phyloP scores from a whole-genome alignment of 2,329 filamentous ascomycete species.

The Fusarium paranaense region DNA sequence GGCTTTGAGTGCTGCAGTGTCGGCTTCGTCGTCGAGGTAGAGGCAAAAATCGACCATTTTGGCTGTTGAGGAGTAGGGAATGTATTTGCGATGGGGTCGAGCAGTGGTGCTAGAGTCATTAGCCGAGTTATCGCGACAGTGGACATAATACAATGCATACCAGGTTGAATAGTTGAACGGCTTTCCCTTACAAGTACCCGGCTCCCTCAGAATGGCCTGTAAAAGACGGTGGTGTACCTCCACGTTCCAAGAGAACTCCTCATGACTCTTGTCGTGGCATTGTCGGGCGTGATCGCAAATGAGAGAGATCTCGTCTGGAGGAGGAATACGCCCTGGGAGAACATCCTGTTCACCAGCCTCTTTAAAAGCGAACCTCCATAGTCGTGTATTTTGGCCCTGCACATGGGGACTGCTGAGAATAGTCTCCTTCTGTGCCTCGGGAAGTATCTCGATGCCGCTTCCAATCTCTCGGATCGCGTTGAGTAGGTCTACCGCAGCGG shows the following conservation, averaged over 20 bases:
- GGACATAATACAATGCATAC: neutral
- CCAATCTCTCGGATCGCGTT: slow-evolving; percentile 18
- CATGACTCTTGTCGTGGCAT: slow-evolving; percentile 22
- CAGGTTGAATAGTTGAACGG: slow-evolving; percentile 19
- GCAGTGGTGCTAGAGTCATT: slow-evolving; percentile 5
- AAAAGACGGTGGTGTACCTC: slow-evolving; percentile 34
- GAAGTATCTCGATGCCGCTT: slow-evolving; percentile 24
- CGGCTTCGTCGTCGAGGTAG: neutral
- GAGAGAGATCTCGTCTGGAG: slow-evolving; percentile 2
- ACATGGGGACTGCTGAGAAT: slow-evolving; percentile 8
- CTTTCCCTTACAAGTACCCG: neutral
- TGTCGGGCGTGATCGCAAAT: slow-evolving; percentile 11
- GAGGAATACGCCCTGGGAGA: slow-evolving; percentile 22
- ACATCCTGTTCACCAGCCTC: neutral
- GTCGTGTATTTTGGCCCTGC: neutral
- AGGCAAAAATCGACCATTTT: slow-evolving; percentile 33
- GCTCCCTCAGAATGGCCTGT: slow-evolving; percentile 8
- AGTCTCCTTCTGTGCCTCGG: neutral
- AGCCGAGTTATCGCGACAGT: fast-evolving
- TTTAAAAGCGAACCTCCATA: slow-evolving; percentile 30
- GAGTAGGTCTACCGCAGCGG: neutral
- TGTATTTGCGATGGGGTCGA: slow-evolving; percentile 1
- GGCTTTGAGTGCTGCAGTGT: slow-evolving; percentile 4
- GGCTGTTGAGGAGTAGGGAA: slow-evolving; percentile 11
- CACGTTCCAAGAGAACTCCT: slow-evolving; percentile 29